phyloP scores from a whole-genome alignment of 2,329 filamentous ascomycete species.

The Cercospora janseana region DNA sequence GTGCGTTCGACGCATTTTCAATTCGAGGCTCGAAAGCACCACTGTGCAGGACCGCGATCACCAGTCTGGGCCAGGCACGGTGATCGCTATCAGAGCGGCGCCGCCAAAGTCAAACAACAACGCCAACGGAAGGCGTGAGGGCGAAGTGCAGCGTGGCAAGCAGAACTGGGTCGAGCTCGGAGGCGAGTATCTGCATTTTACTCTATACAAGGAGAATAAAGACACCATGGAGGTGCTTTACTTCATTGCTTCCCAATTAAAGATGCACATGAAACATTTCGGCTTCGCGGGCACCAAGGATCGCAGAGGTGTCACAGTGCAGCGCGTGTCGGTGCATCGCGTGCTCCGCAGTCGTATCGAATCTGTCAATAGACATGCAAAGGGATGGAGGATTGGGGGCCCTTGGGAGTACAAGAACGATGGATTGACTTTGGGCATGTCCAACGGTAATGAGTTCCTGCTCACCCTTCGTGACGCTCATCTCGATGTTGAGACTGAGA shows the following conservation, averaged over 20 bases:
- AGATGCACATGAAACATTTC: constrained; percentile 66
- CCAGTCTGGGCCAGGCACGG: constrained; percentile 54
- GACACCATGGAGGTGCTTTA: constrained; percentile 90
- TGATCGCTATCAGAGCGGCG: constrained; percentile 57
- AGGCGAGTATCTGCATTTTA: constrained; percentile 86
- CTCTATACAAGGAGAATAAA: constrained; percentile 93
- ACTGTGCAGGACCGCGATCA: constrained; percentile 65
- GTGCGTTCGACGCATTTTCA: constrained; percentile 73
- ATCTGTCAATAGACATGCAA: constrained; percentile 59
- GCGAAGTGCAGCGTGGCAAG: constrained; percentile 41
- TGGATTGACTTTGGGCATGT: constrained; percentile 76
- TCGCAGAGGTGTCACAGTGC: constrained; percentile 78
- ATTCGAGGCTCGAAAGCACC: constrained; percentile 71
- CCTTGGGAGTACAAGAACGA: constrained; percentile 75
- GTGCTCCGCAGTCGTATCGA: constrained; percentile 63
- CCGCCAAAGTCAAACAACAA: constrained; percentile 32
- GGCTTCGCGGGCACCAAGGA: constrained; percentile 90
- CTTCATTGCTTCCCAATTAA: constrained; percentile 71
- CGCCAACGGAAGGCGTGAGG: constrained; percentile 19
- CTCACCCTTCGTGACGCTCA: constrained; percentile 86
- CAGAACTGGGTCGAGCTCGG: constrained; percentile 63
- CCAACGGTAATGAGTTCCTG: constrained; percentile 86
- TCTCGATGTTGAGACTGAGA: constrained; percentile 51
- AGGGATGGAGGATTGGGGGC: constrained; percentile 63
- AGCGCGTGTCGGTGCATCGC: constrained; percentile 69